Evolutionary conservation across 1,284 basidiomycete species (phyloP).

Genomic region (Cryptococcus hybrid): DNA sequence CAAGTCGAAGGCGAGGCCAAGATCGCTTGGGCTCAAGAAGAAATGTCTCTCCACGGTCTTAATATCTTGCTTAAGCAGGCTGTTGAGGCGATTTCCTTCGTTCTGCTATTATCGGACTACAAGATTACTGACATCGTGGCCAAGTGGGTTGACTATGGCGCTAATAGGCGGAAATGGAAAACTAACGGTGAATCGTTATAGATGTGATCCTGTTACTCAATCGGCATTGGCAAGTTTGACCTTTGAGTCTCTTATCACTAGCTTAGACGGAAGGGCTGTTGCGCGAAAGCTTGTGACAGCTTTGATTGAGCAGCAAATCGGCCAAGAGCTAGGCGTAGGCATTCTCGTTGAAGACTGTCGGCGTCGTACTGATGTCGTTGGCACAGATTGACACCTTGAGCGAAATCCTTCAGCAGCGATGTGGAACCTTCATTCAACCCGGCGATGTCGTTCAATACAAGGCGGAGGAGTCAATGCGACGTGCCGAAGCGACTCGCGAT

Average conservation of each 20-base stretch:
- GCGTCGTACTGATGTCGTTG: slow-evolving; percentile 5
- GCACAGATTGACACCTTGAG: slow-evolving; percentile 89
- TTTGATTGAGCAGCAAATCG: slow-evolving; percentile 96
- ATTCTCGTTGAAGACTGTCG: background rate
- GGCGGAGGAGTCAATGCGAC: slow-evolving; percentile 91
- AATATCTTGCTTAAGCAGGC: slow-evolving; percentile 69
- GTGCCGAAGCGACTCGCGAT: slow-evolving; percentile 78
- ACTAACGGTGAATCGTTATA: background rate
- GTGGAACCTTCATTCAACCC: slow-evolving; percentile 95
- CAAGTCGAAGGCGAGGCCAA: slow-evolving; percentile 43
- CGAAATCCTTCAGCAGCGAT: slow-evolving; percentile 88
- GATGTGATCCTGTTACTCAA: slow-evolving; percentile 56
- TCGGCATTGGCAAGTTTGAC: slow-evolving; percentile 66
- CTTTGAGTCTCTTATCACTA: slow-evolving; percentile 80
- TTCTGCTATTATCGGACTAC: slow-evolving; percentile 89
- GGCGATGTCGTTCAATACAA: slow-evolving; percentile 99
- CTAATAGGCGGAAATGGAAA: slow-evolving; percentile 5
- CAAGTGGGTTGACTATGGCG: slow-evolving; percentile 56
- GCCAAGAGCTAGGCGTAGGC: slow-evolving; percentile 87
- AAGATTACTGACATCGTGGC: slow-evolving; percentile 79
- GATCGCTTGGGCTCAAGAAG: slow-evolving; percentile 47
- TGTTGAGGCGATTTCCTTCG: slow-evolving; percentile 89
- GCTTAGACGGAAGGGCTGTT: slow-evolving; percentile 73
- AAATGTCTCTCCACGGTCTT: slow-evolving; percentile 37
- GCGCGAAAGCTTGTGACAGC: slow-evolving; percentile 89